phyloP scores from a whole-genome alignment of 2,329 filamentous ascomycete species.

The Harringtonia lauricola region DNA sequence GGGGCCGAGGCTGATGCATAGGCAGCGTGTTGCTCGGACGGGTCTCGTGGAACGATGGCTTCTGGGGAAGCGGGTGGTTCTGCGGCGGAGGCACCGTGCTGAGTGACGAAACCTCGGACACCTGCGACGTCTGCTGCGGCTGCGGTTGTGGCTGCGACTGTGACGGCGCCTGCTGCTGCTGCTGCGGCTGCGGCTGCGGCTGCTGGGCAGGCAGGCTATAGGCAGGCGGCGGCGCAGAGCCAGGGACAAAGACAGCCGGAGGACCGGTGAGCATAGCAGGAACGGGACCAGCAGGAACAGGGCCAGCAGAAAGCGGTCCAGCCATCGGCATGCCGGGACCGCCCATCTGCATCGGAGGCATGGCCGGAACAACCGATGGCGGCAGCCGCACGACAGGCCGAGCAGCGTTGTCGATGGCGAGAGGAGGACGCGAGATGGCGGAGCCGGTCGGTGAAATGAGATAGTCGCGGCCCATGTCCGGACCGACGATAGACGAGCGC shows the following conservation, averaged over 20 bases:
- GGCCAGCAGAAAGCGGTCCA: neutral
- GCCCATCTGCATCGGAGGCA: neutral
- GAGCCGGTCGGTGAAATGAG: slow-evolving; percentile 75
- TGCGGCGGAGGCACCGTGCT: slow-evolving; percentile 46
- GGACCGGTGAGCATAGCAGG: too few relatives aligned
- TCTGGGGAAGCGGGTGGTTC: slow-evolving; percentile 46
- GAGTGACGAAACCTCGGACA: slow-evolving; percentile 24
- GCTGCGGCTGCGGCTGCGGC: neutral
- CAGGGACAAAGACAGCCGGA: slow-evolving; percentile 7
- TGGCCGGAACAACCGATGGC: slow-evolving; percentile 34
- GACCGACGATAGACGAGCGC: slow-evolving; percentile 64
- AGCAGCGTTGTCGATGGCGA: slow-evolving; percentile 47
- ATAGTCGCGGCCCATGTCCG: slow-evolving; percentile 57
- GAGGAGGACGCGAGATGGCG: slow-evolving; percentile 56
- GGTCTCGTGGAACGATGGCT: slow-evolving; percentile 46
- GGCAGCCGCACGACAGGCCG: slow-evolving; percentile 72
- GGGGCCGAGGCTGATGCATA: slow-evolving; percentile 91
- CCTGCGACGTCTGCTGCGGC: slow-evolving; percentile 1
- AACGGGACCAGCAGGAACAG: neutral
- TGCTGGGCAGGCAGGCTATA: neutral
- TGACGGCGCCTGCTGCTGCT: neutral
- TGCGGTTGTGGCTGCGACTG: slow-evolving; percentile 1
- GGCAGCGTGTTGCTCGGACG: slow-evolving; percentile 41
- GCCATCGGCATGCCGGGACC: neutral
- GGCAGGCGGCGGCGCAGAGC: slow-evolving; percentile 3